phyloP scores from a whole-genome alignment of 768 basidiomycete genomes.

The Tylopilus sp. region DNA sequence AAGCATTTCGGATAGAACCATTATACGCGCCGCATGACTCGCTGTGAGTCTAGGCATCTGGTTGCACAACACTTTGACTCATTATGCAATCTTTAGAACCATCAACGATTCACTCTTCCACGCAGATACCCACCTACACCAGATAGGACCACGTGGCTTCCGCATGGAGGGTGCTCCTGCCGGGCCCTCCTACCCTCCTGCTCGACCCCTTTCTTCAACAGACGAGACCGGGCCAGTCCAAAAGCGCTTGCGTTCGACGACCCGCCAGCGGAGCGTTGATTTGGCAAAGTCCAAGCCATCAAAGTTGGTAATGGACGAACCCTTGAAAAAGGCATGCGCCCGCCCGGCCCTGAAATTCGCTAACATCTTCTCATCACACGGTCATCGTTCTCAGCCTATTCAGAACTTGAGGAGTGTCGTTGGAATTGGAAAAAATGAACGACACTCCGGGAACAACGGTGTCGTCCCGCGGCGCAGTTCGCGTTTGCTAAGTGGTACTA shows the following conservation, averaged over 20 bases:
- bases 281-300: conserved; percentile 52
- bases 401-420: conserved; percentile 58
- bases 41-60: conserved; percentile 41
- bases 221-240: conserved; percentile 78
- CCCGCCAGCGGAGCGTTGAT: conserved; percentile 49
- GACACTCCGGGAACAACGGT: conserved; percentile 40
- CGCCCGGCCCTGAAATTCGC: conserved; percentile 83
- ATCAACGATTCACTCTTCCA: conserved; percentile 55
- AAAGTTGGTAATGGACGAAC: conserved; percentile 64
- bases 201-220: conserved; percentile 74
- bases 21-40: conserved; percentile 56
- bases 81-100: conserved; percentile 37
- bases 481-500: conserved; percentile 59
- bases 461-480: conserved; percentile 67
- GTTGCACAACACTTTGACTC: background rate
- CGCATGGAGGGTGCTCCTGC: conserved; percentile 40
- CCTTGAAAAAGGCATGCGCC: conserved; percentile 88
- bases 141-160: conserved; percentile 37
- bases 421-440: conserved; percentile 50
- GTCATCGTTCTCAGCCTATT: conserved; percentile 74
- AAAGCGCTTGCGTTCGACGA: conserved; percentile 69
- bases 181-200: conserved; percentile 45
- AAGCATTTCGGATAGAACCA: conserved; percentile 56
- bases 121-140: conserved; percentile 57
- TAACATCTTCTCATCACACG: conserved; percentile 85